These are phyloP conservation scores for Fragosphaeria purpurea DNA, from an alignment of 2,329 filamentous ascomycete genomes.

Conservation along the genomic window DNA sequence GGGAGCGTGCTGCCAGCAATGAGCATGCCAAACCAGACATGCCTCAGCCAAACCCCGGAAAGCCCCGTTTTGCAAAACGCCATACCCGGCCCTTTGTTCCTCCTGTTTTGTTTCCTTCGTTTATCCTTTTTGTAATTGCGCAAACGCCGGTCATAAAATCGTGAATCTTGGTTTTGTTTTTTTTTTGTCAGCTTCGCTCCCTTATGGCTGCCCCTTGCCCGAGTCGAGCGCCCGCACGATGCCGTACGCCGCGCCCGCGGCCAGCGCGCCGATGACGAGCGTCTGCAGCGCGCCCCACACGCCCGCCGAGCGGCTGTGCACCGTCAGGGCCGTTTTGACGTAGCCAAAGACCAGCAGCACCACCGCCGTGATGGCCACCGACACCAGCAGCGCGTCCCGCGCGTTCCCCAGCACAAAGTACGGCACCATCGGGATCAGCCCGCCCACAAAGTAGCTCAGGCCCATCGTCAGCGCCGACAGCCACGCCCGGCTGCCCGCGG, in stretches of 20 bases:
- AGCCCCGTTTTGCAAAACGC: too few relatives aligned
- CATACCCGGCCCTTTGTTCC: background rate
- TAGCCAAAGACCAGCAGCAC: slow-evolving; percentile 57
- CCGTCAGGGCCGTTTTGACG: slow-evolving; percentile 48
- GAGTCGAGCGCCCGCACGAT: slow-evolving; percentile 49
- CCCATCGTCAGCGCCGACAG: slow-evolving; percentile 57
- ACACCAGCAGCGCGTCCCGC: slow-evolving; percentile 44
- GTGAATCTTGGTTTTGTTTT: slow-evolving; percentile 24
- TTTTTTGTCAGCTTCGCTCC: background rate
- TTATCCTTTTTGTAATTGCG: background rate
- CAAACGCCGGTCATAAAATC: too few relatives aligned
- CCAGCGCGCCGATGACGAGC: slow-evolving; percentile 52
- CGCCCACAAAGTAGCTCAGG: slow-evolving; percentile 59
- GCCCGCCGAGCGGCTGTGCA: slow-evolving; percentile 40
- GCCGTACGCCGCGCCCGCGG: slow-evolving; percentile 55
- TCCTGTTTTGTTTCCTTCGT: background rate
- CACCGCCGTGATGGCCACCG: slow-evolving; percentile 48
- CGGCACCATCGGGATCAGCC: slow-evolving; percentile 59
- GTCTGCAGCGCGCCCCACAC: slow-evolving; percentile 54
- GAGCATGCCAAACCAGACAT: too few relatives aligned
- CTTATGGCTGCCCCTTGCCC: slow-evolving; percentile 6
- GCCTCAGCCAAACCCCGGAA: too few relatives aligned
- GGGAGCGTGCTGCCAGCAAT: too few relatives aligned
- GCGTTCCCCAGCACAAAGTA: slow-evolving; percentile 50
- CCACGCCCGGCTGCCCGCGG: slow-evolving; percentile 33